These are phyloP conservation scores for Cichorium intybus DNA, from an alignment of 140 eudicot genomes.

Conservation along the genomic window DNA sequence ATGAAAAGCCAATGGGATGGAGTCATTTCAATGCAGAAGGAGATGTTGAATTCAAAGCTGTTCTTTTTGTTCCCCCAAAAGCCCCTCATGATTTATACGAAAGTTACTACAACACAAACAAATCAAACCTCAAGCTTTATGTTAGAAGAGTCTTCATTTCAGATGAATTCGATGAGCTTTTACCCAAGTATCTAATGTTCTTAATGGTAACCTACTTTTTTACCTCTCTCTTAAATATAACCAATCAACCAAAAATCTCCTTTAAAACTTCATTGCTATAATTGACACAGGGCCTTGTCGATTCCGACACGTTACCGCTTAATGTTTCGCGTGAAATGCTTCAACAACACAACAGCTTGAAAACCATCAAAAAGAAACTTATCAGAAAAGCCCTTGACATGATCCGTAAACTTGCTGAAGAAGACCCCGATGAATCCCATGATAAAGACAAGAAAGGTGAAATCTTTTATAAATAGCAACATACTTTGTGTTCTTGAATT, in stretches of 20 bases:
- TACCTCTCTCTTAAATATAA: not conserved
- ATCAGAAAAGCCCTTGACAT: slow-evolving; percentile 98
- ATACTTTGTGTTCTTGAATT: not conserved
- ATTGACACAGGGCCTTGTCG: slow-evolving; percentile 80
- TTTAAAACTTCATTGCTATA: not conserved
- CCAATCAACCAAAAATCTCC: not conserved
- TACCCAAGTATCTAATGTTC: slow-evolving; percentile 91
- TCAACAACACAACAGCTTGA: slow-evolving; percentile 95
- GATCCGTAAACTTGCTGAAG: slow-evolving; percentile 97
- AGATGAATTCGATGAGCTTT: slow-evolving; percentile 90
- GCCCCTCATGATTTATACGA: slow-evolving; percentile 95
- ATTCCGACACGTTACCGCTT: slow-evolving; percentile 90
- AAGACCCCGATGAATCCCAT: slow-evolving; percentile 88
- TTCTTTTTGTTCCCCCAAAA: slow-evolving; percentile 92
- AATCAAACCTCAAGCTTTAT: slow-evolving; percentile 83
- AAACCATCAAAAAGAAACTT: slow-evolving; percentile 93
- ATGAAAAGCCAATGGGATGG: slow-evolving; percentile 92
- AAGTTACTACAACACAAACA: slow-evolving; percentile 89
- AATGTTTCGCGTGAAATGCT: slow-evolving; percentile 99
- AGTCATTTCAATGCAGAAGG: slow-evolving; percentile 98
- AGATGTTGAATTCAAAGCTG: slow-evolving; percentile 98
- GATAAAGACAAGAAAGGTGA: slow-evolving; percentile 76
- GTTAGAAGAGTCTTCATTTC: slow-evolving; percentile 97
- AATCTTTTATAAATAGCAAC: not conserved
- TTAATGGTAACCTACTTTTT: slow-evolving; percentile 51